Conservation (phyloP, 805 yeast genomes). For the Pichia deserticola region DNA sequence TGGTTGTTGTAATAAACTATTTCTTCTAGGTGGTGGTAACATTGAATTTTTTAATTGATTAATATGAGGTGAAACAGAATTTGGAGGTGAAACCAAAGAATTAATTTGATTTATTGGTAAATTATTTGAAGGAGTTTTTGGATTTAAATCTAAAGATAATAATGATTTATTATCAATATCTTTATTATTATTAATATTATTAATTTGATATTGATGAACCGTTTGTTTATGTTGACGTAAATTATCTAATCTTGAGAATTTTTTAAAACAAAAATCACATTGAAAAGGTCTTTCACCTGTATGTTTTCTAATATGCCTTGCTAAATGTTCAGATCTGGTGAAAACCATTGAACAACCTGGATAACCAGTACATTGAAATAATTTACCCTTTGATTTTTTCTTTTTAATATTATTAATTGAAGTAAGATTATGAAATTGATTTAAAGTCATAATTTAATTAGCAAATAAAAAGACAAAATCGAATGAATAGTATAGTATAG, state of each 20-base stretch:
- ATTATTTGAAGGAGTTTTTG: neutral
- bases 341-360: conserved; percentile 85
- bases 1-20: conserved; percentile 8
- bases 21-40: conserved; percentile 27
- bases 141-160: neutral
- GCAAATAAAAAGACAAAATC: no score
- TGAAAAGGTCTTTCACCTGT: conserved; percentile 93
- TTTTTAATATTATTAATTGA: no score
- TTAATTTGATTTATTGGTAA: neutral
- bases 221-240: conserved; percentile 88
- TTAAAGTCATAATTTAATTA: no score
- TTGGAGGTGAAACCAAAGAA: conserved; percentile 6
- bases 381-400: conserved; percentile 46
- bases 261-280: conserved; percentile 73
- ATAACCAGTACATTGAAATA: conserved; percentile 80
- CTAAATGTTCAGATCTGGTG: conserved; percentile 86
- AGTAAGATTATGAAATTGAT: no score
- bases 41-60: conserved; percentile 12
- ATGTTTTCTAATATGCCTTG: conserved; percentile 86
- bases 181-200: conserved; percentile 1
- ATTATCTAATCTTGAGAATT: conserved; percentile 79
- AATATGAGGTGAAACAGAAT: conserved; percentile 6
- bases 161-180: neutral
- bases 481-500: no score
- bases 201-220: conserved; percentile 52